A percentile compares a stretch with the other conserved stretches of the same genome.
Evolutionary conservation across 2,329 filamentous ascomycete species (phyloP).

Genomic region (Penicillium freii): DNA sequence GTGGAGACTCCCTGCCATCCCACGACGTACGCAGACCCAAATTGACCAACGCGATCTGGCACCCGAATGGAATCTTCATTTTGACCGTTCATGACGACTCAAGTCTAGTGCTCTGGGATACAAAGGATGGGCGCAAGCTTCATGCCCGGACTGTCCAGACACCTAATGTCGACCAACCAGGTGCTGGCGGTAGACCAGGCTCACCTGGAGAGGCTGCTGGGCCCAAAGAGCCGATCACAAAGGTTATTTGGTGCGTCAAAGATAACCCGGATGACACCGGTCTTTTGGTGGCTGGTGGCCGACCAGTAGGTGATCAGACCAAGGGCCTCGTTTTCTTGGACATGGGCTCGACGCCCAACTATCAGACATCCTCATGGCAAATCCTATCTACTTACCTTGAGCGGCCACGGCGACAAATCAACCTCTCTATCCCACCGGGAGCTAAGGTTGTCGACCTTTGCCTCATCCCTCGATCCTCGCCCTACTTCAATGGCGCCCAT

Average conservation of each 20-base stretch:
- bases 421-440: constrained; percentile 72
- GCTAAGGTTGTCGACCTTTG: constrained; percentile 78
- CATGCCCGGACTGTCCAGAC: constrained; percentile 78
- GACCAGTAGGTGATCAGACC: constrained; percentile 62
- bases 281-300: constrained; percentile 80
- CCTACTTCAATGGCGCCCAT: constrained; percentile 82
- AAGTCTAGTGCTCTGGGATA: constrained; percentile 91
- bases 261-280: constrained; percentile 90
- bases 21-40: constrained; percentile 67
- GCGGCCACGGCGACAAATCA: constrained; percentile 67
- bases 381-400: constrained; percentile 74
- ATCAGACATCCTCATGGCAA: constrained; percentile 89
- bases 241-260: constrained; percentile 90
- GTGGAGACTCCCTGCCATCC: constrained; percentile 62
- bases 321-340: constrained; percentile 88
- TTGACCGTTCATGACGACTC: constrained; percentile 86
- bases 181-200: constrained; percentile 45
- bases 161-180: constrained; percentile 68
- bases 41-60: constrained; percentile 84
- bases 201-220: constrained; percentile 53
- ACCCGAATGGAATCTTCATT: constrained; percentile 88
- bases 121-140: constrained; percentile 79
- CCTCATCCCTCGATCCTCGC: constrained; percentile 75
- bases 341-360: constrained; percentile 81
- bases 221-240: constrained; percentile 70